Base-by-base conservation (phyloP, 2,329 filamentous ascomycete species). In the Penicillium sp. region DNA sequence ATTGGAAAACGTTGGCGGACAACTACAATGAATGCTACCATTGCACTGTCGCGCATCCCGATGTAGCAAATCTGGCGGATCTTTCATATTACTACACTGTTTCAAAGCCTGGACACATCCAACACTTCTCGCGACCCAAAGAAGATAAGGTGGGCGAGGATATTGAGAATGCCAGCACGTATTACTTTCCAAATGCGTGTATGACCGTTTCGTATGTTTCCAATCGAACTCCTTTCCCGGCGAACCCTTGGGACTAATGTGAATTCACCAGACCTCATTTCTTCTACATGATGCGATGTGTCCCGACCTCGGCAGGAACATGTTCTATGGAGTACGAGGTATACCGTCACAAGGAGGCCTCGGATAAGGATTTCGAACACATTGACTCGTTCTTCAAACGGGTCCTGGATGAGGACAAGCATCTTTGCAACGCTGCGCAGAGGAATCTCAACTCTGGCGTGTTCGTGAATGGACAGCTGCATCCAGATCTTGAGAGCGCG, bases 341-440 rank as follows among this genome's bases (percentile, higher is more conserved):
- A 40, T 88, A 80, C 76, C 79, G 84, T 54, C 81, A 87, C 77
- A 84, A 83, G 67, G 71, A 80, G 64, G 78, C 83, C 2, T 78
- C 74, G 16, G 80, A 86, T 32, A 81, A 81, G 29, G 79, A 85
- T 52, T 87, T 88, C 64, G 71, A 79, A 5, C 64, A 76, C 45
- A 82, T 87, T 68, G 80, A 77, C 68, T 67, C 79, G 51, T 81
- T 85, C 59, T 87, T 86, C 76, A 85, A 85, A 72, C 81, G 82
- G 36, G 79, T 87, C 70, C 82, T 87, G 81, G 78, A 79, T 1
- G 85, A 88, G 67, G 84, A 87, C 73, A 86, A 87, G 63, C 75
- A 80, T 16, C 79, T 87, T 14, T 87, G 83, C 71, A 72, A 77
- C 53, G 75, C 76, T 4, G 79, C 81, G 0, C 85, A 88, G 66